Evolutionary conservation across 2,329 filamentous ascomycete genomes (phyloP), one percentile per base, ranked within the genome.

Genomic region (Phaeophleospora eucalypticola): DNA sequence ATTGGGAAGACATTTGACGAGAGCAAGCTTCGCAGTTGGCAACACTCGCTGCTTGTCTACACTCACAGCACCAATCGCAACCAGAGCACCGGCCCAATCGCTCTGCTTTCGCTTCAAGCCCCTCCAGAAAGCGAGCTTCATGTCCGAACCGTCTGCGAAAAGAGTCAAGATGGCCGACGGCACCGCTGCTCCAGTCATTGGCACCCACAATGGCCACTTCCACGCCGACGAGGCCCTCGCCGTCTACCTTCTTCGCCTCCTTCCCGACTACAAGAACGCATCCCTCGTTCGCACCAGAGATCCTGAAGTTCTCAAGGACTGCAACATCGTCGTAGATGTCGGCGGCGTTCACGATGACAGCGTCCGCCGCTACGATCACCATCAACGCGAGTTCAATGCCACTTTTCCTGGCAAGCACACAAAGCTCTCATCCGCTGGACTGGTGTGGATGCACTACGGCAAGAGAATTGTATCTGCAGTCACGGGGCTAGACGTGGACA

Each of bases 121-220:
- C 24, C 12, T 29, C 7, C 24, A 29, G 12, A 6, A 12, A 29
- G 19, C 53, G 50, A 10, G 7, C 40, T 42, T 43, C 46, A 58
- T 53, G 52, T 54, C 57, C 33, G 52, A 64, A 48, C 62, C 63
- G 20, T 48, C 52, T 65, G 79, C 83, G 53, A 97, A 97, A 73
- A 85, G 87, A 69, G 73, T 94, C 68, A 95, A 95, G 79, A 87
- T 84, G 59, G 76, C 80, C 53, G 71, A 73, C 53, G 52, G 51
- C 43, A 51, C 51, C 49, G 48, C 49, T 17, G 34, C 52, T 7
- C 57, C 59, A 20, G 71, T 82, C 59, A 94, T 96, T 66, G 93
- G 90, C 65, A 98, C 93, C 21, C 93, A 98, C 80, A 96, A 86
- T 73, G 93, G 93, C 59, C 89, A 96, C 76, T 98, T 98, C 79